These are phyloP conservation scores for Ganoderma sinense DNA, from an alignment of 1,284 basidiomycete genomes.

Conservation along the genomic window DNA sequence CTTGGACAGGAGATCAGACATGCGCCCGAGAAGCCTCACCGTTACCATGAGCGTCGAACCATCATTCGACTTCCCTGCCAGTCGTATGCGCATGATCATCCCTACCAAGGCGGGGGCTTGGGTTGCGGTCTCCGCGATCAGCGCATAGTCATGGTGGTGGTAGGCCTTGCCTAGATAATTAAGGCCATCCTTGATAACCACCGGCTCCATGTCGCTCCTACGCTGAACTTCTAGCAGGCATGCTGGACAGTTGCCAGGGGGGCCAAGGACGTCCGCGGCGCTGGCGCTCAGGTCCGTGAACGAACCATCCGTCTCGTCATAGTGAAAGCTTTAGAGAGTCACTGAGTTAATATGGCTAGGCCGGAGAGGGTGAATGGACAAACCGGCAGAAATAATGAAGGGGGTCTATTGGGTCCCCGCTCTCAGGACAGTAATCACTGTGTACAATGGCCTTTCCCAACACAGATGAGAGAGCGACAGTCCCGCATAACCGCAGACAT, in stretches of 20 bases:
- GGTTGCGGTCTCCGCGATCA: background rate
- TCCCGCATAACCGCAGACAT: constrained; percentile 52
- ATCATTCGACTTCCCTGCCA: background rate
- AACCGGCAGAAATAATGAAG: constrained; percentile 69
- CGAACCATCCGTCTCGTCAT: constrained; percentile 38
- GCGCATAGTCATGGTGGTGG: background rate
- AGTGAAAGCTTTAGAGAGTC: constrained; percentile 22
- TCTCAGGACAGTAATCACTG: constrained; percentile 2
- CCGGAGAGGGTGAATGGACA: constrained; percentile 21
- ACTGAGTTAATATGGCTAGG: background rate
- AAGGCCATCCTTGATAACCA: constrained; percentile 46
- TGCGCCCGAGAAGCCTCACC: constrained; percentile 11
- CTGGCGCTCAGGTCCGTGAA: constrained; percentile 42
- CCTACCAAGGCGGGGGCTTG: constrained; percentile 2
- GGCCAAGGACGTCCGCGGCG: constrained; percentile 20
- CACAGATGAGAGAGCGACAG: constrained; percentile 42
- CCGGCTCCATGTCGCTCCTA: constrained; percentile 36
- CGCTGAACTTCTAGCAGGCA: constrained; percentile 48
- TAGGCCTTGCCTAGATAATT: constrained; percentile 44
- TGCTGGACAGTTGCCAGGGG: constrained; percentile 58
- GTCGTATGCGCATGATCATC: constrained; percentile 4
- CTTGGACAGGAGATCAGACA: constrained; percentile 4
- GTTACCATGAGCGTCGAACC: background rate
- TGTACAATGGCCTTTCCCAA: constrained; percentile 55
- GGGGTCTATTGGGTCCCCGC: constrained; percentile 8